Percentiles rank a stretch among this genome's conserved stretches.
Evolutionary conservation across 2,329 filamentous ascomycete genomes (phyloP).

Genomic region (Claviceps purpurea): DNA sequence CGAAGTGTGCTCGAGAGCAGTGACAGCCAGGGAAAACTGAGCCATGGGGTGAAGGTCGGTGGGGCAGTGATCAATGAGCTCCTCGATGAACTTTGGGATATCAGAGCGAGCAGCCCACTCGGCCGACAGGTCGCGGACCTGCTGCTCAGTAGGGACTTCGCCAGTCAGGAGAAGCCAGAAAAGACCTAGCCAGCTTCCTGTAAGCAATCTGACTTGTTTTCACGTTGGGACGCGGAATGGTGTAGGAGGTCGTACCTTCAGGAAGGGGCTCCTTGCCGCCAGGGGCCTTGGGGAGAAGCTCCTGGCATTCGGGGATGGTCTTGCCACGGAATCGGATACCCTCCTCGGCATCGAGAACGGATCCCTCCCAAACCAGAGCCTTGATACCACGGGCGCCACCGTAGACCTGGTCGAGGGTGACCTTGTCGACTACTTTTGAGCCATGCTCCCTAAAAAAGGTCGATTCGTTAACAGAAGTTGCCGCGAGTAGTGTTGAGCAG

Average conservation of each 20-base stretch:
- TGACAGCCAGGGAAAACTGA: conserved; percentile 96
- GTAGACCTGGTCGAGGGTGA: conserved; percentile 98
- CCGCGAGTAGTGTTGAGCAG: conserved; percentile 8
- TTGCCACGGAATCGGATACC: conserved; percentile 98
- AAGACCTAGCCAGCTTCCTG: conserved; percentile 46
- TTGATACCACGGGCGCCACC: conserved; percentile 99
- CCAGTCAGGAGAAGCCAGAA: conserved; percentile 99
- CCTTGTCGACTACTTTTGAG: conserved; percentile 89
- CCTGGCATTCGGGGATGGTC: conserved; percentile 98
- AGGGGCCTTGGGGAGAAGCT: conserved; percentile 91
- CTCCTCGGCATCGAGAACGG: conserved; percentile 95
- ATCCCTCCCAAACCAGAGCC: conserved; percentile 96
- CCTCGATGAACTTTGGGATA: conserved; percentile 94
- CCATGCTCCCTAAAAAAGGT: conserved; percentile 63
- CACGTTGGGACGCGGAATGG: neutral
- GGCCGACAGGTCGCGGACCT: conserved; percentile 93
- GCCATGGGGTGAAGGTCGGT: conserved; percentile 99
- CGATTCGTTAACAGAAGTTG: conserved; percentile 10
- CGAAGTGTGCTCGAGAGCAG: conserved; percentile 95
- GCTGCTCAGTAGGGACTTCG: conserved; percentile 94
- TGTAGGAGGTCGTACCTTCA: conserved; percentile 49
- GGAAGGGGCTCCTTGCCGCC: conserved; percentile 95
- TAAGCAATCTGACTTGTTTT: neutral
- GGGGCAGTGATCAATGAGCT: conserved; percentile 99
- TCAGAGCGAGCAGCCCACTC: conserved; percentile 98